Percentiles rank a stretch among this genome's conserved stretches.
Conservation (phyloP, 805 yeast genomes). For the Jamesozyma piceae region DNA sequence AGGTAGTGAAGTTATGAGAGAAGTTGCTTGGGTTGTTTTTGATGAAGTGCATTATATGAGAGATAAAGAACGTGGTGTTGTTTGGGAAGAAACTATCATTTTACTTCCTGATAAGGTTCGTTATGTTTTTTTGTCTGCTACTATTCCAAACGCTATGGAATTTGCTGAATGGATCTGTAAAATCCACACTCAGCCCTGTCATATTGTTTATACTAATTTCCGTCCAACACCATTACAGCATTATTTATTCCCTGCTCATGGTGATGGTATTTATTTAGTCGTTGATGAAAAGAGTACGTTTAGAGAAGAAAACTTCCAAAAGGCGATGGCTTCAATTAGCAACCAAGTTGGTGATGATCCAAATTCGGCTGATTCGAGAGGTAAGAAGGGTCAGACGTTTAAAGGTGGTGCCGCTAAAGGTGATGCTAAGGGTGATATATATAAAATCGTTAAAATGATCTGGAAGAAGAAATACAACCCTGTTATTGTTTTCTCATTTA, state of each 20-base stretch:
- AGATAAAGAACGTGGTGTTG: conserved; percentile 96
- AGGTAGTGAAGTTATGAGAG: conserved; percentile 97
- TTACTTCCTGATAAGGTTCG: conserved; percentile 92
- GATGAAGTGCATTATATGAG: conserved; percentile 99
- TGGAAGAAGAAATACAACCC: conserved; percentile 96
- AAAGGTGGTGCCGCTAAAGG: conserved; percentile 69
- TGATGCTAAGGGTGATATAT: conserved; percentile 73
- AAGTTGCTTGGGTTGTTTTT: conserved; percentile 96
- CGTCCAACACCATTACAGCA: conserved; percentile 98
- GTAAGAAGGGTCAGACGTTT: conserved; percentile 70
- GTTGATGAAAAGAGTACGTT: conserved; percentile 95
- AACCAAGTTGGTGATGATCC: conserved; percentile 82
- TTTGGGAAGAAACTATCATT: conserved; percentile 98
- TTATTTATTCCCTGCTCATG: conserved; percentile 95
- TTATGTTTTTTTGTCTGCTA: conserved; percentile 87
- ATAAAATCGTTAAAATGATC: conserved; percentile 95
- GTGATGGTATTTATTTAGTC: conserved; percentile 94
- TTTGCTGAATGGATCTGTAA: conserved; percentile 98
- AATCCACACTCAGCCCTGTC: conserved; percentile 93
- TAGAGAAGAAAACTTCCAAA: conserved; percentile 95
- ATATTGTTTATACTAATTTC: conserved; percentile 96
- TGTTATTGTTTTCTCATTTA: conserved; percentile 95
- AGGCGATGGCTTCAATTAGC: conserved; percentile 91
- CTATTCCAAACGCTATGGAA: conserved; percentile 96
- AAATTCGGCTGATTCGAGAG: conserved; percentile 44